A percentile compares a stretch with the other conserved stretches of the same genome.
Evolutionary conservation across 495 filamentous ascomycete genomes (phyloP).

Genomic region (Lasiosphaeris hirsuta): DNA sequence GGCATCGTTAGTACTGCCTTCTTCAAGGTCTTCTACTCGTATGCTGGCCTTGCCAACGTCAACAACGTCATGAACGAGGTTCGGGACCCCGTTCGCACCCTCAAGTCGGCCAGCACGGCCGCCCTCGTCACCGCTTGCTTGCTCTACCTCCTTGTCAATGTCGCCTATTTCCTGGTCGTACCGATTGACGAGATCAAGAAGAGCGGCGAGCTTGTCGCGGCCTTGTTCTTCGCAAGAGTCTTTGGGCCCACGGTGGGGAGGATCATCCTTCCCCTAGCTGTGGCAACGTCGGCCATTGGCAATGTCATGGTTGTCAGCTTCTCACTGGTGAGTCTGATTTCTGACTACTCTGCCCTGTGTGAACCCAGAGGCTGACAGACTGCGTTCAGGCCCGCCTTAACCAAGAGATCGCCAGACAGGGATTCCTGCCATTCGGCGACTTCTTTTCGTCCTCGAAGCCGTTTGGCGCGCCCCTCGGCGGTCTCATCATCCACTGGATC

Average conservation of each 20-base stretch:
- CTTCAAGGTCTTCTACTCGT: constrained; percentile 74
- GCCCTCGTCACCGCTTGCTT: constrained; percentile 59
- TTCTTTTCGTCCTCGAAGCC: constrained; percentile 62
- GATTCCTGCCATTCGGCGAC: constrained; percentile 63
- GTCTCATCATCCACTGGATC: constrained; percentile 64
- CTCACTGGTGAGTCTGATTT: constrained; percentile 45
- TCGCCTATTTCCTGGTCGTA: constrained; percentile 67
- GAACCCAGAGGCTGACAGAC: background rate
- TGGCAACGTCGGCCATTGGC: constrained; percentile 64
- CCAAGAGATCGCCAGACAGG: constrained; percentile 49
- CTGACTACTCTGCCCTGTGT: constrained; percentile 5
- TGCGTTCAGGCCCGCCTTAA: constrained; percentile 53
- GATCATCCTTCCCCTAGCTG: constrained; percentile 57
- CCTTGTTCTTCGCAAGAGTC: constrained; percentile 63
- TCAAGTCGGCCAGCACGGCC: constrained; percentile 60
- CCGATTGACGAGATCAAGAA: constrained; percentile 65
- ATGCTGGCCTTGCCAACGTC: constrained; percentile 62
- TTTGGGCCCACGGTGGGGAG: constrained; percentile 59
- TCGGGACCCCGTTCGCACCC: constrained; percentile 61
- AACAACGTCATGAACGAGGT: constrained; percentile 80
- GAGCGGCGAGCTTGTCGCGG: constrained; percentile 64
- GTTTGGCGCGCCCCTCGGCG: constrained; percentile 64
- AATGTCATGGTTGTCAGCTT: constrained; percentile 81
- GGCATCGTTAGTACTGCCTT: constrained; percentile 57
- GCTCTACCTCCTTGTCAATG: constrained; percentile 66